These are phyloP conservation scores for Aspergillus bombycis DNA, from an alignment of 2,329 filamentous ascomycete species.

Conservation along the genomic window DNA sequence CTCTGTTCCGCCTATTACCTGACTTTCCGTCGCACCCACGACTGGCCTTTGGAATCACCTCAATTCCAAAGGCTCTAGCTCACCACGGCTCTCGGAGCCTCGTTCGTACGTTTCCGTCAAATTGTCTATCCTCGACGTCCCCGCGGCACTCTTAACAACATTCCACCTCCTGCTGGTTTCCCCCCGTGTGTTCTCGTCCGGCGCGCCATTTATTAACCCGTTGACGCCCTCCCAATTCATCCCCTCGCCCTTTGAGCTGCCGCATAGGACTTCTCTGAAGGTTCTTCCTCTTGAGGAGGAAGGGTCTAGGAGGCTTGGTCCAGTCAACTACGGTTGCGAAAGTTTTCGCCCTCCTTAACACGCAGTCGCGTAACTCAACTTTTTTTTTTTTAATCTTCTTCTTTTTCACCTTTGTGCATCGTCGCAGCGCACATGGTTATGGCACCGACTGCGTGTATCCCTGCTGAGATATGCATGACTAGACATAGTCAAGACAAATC, in stretches of 20 bases:
- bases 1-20: conserved; percentile 17
- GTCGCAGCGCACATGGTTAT: conserved; percentile 60
- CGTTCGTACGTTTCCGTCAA: conserved; percentile 38
- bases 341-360: conserved; percentile 96
- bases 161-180: conserved; percentile 46
- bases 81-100: conserved; percentile 46
- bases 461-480: conserved; percentile 48
- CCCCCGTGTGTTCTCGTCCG: conserved; percentile 31
- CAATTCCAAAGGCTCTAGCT: conserved; percentile 40
- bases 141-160: conserved; percentile 52
- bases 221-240: conserved; percentile 51
- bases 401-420: conserved; percentile 26
- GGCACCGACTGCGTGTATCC: conserved; percentile 69
- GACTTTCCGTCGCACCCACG: conserved; percentile 10
- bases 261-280: conserved; percentile 98
- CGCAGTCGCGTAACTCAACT: conserved; percentile 33
- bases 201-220: conserved; percentile 43
- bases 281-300: conserved; percentile 99
- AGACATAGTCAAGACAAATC: conserved; percentile 35
- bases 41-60: conserved; percentile 41
- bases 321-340: conserved; percentile 85
- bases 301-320: conserved; percentile 99
- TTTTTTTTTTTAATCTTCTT: conserved; percentile 22
- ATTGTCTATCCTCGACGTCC: conserved; percentile 48
- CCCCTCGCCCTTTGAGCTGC: conserved; percentile 80